Percentiles rank a stretch among this genome's conserved stretches.
These are phyloP conservation scores for Colletotrichum falcatum DNA, from an alignment of 2,329 filamentous ascomycete species.

Conservation along the genomic window DNA sequence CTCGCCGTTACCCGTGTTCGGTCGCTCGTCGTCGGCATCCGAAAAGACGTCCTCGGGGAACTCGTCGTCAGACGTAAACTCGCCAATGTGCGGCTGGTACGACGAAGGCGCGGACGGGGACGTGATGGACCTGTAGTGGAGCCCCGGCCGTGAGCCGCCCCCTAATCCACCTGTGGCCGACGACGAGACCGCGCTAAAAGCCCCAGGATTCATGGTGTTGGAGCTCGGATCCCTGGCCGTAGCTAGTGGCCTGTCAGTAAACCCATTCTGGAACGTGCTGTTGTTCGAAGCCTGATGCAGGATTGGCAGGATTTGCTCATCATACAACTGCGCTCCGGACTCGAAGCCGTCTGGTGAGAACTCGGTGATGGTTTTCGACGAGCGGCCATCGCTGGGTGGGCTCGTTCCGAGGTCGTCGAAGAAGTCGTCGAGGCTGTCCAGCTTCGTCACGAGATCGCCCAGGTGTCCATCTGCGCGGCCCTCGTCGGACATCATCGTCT, in stretches of 20 bases:
- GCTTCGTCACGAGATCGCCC: constrained; percentile 83
- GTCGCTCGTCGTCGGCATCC: constrained; percentile 75
- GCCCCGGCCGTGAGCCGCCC: constrained; percentile 65
- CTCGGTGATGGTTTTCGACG: constrained; percentile 73
- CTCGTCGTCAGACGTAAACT: constrained; percentile 83
- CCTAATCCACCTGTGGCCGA: constrained; percentile 41
- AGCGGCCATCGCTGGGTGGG: constrained; percentile 70
- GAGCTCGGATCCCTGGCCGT: constrained; percentile 70
- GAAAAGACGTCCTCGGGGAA: constrained; percentile 79
- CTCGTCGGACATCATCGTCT: constrained; percentile 94
- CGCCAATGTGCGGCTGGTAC: constrained; percentile 66
- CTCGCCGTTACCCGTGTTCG: constrained; percentile 55
- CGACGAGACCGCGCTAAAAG: constrained; percentile 61
- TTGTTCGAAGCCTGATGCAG: constrained; percentile 86
- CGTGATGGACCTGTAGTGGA: constrained; percentile 87
- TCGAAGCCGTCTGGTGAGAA: constrained; percentile 76
- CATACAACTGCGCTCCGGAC: constrained; percentile 85
- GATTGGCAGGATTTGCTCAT: constrained; percentile 92
- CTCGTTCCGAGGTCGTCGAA: constrained; percentile 76
- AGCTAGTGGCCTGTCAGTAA: constrained; percentile 77
- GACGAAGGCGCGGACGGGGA: constrained; percentile 75
- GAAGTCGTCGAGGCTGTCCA: constrained; percentile 85
- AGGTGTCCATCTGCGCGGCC: constrained; percentile 78
- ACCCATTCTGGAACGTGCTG: constrained; percentile 87
- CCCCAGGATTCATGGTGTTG: constrained; percentile 73